Conservation (phyloP, 2,329 filamentous ascomycete species). For the Xylariaceae sp. region DNA sequence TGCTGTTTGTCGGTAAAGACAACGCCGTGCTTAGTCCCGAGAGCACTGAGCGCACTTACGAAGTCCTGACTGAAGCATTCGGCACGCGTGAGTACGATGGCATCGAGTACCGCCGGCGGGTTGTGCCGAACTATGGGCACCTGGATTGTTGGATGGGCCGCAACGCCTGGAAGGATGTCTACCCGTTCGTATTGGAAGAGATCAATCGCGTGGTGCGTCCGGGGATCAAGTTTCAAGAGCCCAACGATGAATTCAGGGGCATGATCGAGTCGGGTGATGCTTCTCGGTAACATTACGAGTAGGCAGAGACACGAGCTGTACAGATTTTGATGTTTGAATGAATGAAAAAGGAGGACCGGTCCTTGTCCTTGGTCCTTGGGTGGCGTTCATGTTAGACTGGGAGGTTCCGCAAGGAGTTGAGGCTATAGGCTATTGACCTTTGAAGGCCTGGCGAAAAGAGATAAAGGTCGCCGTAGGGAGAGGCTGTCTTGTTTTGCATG, state of each 20-base stretch:
- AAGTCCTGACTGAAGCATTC: constrained; percentile 48
- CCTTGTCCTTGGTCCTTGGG: background rate
- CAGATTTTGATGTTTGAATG: background rate
- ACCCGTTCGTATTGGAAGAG: constrained; percentile 50
- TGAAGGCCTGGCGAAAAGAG: background rate
- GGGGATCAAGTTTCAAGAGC: constrained; percentile 37
- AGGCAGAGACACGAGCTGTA: constrained; percentile 4
- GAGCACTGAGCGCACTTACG: constrained; percentile 50
- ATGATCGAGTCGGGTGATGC: constrained; percentile 38
- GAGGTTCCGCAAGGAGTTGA: background rate
- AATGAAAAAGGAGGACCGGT: background rate
- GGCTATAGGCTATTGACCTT: background rate
- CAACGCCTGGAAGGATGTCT: constrained; percentile 55
- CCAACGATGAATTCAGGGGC: constrained; percentile 38
- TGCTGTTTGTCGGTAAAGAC: constrained; percentile 51
- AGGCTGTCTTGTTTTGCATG: no score
- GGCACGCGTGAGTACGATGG: constrained; percentile 33
- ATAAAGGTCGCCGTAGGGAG: background rate
- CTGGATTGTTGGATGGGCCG: constrained; percentile 59
- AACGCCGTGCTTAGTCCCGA: constrained; percentile 52
- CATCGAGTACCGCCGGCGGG: constrained; percentile 45
- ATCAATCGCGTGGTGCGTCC: constrained; percentile 48
- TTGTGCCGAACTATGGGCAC: constrained; percentile 55
- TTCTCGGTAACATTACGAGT: no score
- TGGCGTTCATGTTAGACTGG: background rate